Base-by-base conservation (phyloP, 257 asterid species). In the Solanum acaule region DNA sequence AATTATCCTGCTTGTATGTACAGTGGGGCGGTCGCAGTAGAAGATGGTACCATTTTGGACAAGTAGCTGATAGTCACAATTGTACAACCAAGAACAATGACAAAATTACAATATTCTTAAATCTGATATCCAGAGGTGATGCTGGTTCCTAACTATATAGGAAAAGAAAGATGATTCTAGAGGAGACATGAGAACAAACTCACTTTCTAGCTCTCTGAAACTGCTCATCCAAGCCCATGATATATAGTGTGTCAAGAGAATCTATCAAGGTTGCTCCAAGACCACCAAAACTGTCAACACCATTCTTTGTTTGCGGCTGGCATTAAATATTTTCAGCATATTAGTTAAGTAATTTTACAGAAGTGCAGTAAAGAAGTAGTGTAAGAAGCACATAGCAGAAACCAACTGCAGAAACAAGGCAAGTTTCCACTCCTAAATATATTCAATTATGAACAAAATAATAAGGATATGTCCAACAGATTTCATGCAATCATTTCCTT, bases 241-340 rank as follows among this genome's bases (percentile, higher is more conserved):
- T 96, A 90, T 95, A 96, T 86, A 97, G 90, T 5, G 99, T 97
- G 92, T 97, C 99, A 75, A 97, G 99, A 89, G 98, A 90, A 93
- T 97, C 99, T 89, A 97, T 91, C 85, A 97, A 86, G 87, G 99
- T 97, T 71, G 99, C 99, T 91, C 99, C 99, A 90, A 97, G 99
- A 76, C 99, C 99, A 89, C 99, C 99, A 87, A 97, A 97, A 98
- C 99, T 97, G 91, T 97, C 94, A 87, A 97, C 94, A 16, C 99
- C 99, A 78, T 88, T 94, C 92, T 92, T 93, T 34, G 99, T 83
- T 87, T 96, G 98, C 78, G 99, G 99, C 99, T 97, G 94, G 88
- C 84, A 91, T 91, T 88, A 77, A 87, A 91, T 87, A 87, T 68
- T 89, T 77, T 82, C 84, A 46, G 79, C 40, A 68, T 75, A 61